Evolutionary conservation across 768 basidiomycete species (phyloP).

Genomic region (Leccinum rimulosum): DNA sequence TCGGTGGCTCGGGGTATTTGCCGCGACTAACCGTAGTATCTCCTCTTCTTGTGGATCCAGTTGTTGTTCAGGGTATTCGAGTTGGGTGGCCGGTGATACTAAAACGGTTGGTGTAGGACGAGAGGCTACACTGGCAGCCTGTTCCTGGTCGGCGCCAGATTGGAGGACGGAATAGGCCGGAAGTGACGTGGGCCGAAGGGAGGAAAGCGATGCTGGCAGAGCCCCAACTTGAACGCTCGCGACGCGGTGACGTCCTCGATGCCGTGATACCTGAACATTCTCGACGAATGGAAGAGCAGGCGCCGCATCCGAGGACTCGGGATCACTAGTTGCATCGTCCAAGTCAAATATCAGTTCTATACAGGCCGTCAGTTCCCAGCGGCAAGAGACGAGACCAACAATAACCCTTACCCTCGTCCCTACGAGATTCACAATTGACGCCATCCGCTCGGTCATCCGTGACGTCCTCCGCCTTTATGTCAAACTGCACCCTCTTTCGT

Average conservation of each 20-base stretch:
- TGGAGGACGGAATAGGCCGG: conserved; percentile 63
- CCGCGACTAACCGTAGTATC: conserved; percentile 63
- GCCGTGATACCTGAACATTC: conserved; percentile 22
- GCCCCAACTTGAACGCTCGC: conserved; percentile 33
- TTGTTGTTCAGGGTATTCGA: conserved; percentile 24
- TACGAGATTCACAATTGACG: conserved; percentile 32
- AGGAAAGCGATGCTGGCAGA: conserved; percentile 55
- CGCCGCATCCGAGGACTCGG: conserved; percentile 32
- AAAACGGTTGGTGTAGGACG: neutral
- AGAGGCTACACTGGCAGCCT: neutral
- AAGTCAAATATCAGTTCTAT: conserved; percentile 69
- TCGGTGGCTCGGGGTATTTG: conserved; percentile 66
- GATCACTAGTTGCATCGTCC: conserved; percentile 49
- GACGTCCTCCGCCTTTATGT: conserved; percentile 56
- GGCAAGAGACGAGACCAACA: neutral
- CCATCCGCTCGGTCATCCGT: conserved; percentile 42
- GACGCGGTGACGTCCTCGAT: conserved; percentile 26
- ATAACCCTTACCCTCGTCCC: conserved; percentile 44
- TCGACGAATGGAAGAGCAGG: conserved; percentile 37
- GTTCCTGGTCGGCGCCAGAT: conserved; percentile 7
- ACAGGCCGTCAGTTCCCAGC: conserved; percentile 4
- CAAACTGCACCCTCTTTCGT: conserved; percentile 71
- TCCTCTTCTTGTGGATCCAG: conserved; percentile 47
- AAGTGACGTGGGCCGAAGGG: conserved; percentile 66
- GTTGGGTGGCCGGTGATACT: conserved; percentile 1